phyloP scores from a whole-genome alignment of 192 early-diverging fungal genomes.

The Linnemannia exigua region DNA sequence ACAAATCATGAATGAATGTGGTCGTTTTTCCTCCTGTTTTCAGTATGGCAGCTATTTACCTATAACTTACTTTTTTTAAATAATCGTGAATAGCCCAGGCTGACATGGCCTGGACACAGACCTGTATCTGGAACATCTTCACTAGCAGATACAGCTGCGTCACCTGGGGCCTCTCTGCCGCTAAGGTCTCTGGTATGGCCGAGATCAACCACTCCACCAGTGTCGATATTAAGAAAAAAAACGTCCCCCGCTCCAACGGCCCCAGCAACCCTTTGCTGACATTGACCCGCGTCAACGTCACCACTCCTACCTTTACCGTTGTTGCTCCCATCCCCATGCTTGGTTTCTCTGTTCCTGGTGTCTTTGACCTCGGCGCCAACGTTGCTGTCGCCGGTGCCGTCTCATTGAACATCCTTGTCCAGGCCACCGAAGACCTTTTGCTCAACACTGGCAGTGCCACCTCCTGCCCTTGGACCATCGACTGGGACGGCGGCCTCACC shows the following conservation, averaged over 20 bases:
- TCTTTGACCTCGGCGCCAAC: conserved; percentile 40
- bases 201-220: conserved; percentile 37
- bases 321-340: conserved; percentile 27
- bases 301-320: conserved; percentile 23
- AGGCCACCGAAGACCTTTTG: conserved; percentile 43
- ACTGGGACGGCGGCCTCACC: conserved; percentile 37
- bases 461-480: conserved; percentile 42
- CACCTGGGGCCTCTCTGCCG: conserved; percentile 32
- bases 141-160: background rate
- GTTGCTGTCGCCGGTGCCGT: conserved; percentile 17
- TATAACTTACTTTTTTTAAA: too few relatives aligned
- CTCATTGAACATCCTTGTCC: conserved; percentile 25
- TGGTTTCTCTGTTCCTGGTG: conserved; percentile 44
- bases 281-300: conserved; percentile 32
- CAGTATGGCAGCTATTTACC: too few relatives aligned
- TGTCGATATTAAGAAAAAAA: conserved; percentile 20
- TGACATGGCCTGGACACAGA: conserved; percentile 44
- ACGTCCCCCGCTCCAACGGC: background rate
- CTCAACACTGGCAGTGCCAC: conserved; percentile 43
- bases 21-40: too few relatives aligned
- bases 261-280: conserved; percentile 21
- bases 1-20: background rate
- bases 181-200: conserved; percentile 43
- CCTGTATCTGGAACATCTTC: conserved; percentile 34
- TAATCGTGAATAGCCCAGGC: conserved; percentile 28